These are phyloP conservation scores for Phytophthora pini DNA, from an alignment of 352 stramenopile genomes.

Conservation along the genomic window DNA sequence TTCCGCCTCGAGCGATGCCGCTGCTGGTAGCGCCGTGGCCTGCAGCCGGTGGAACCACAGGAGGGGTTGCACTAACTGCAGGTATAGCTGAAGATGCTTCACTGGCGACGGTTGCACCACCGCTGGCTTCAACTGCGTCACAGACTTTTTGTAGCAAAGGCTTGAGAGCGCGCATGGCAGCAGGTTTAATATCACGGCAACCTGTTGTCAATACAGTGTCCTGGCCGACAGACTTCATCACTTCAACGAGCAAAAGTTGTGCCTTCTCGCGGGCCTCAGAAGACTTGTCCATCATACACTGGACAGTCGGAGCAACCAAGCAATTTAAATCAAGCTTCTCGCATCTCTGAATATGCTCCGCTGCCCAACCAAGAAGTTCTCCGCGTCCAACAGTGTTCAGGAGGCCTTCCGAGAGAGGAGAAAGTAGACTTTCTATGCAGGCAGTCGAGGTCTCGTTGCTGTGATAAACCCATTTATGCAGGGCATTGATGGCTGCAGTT, in stretches of 20 bases:
- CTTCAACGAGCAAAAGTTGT: slow-evolving; percentile 73
- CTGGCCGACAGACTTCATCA: slow-evolving; percentile 86
- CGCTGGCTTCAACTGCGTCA: slow-evolving; percentile 46
- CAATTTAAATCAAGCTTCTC: slow-evolving; percentile 73
- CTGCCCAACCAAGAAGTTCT: slow-evolving; percentile 79
- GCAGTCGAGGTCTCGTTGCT: slow-evolving; percentile 61
- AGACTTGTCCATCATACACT: slow-evolving; percentile 87
- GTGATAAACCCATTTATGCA: slow-evolving; percentile 88
- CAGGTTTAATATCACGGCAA: slow-evolving; percentile 85
- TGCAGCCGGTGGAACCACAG: slow-evolving; percentile 11
- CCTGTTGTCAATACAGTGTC: slow-evolving; percentile 71
- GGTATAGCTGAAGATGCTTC: slow-evolving; percentile 12
- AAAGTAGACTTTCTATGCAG: slow-evolving; percentile 80
- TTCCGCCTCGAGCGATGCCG: slow-evolving; percentile 25
- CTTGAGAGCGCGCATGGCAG: slow-evolving; percentile 86
- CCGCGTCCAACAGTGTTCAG: slow-evolving; percentile 80
- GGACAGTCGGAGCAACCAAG: slow-evolving; percentile 74
- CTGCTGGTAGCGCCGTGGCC: slow-evolving; percentile 14
- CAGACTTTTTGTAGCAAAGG: slow-evolving; percentile 85
- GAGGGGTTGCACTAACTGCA: slow-evolving; percentile 16
- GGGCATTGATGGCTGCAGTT: slow-evolving; percentile 68
- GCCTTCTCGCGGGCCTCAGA: slow-evolving; percentile 86
- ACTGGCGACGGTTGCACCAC: not conserved
- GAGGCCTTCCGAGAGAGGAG: slow-evolving; percentile 72
- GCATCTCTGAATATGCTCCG: slow-evolving; percentile 68